Evolutionary conservation across 106 monocot species (phyloP).

Genomic region (Platanthera guangdongensis): DNA sequence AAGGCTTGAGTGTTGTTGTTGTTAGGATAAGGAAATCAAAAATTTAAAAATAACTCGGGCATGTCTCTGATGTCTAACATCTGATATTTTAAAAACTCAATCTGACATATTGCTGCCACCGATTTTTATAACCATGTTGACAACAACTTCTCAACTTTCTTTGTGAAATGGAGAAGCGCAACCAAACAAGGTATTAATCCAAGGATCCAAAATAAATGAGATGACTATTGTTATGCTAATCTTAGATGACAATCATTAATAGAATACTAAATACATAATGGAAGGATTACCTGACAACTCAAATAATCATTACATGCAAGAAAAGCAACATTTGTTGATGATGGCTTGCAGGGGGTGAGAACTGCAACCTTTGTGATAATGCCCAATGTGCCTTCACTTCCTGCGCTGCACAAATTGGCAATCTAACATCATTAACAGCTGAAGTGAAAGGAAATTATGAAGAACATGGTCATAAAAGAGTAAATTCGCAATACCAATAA

Average conservation of each 20-base stretch:
- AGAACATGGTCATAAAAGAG: background rate
- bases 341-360: constrained; percentile 68
- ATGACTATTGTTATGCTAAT: background rate
- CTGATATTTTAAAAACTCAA: too few relatives aligned
- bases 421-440: constrained; percentile 1
- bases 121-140: too few relatives aligned
- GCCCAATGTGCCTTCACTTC: constrained; percentile 97
- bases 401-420: constrained; percentile 24
- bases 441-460: background rate
- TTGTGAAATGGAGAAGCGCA: background rate
- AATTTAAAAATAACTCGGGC: too few relatives aligned
- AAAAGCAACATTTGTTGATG: constrained; percentile 77
- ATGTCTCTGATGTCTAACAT: too few relatives aligned
- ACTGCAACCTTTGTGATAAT: constrained; percentile 86
- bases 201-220: background rate
- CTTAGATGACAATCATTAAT: background rate
- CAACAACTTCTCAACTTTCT: background rate
- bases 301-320: constrained; percentile 84
- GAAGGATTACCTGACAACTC: constrained; percentile 69
- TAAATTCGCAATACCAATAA: constrained; percentile 52
- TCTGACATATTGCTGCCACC: too few relatives aligned
- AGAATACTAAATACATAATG: background rate
- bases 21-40: too few relatives aligned
- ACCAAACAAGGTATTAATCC: background rate
- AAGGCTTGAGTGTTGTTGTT: too few relatives aligned